Base-by-base conservation (phyloP, 1,139 yeast genomes). In the Yamadazyma blattariae region DNA sequence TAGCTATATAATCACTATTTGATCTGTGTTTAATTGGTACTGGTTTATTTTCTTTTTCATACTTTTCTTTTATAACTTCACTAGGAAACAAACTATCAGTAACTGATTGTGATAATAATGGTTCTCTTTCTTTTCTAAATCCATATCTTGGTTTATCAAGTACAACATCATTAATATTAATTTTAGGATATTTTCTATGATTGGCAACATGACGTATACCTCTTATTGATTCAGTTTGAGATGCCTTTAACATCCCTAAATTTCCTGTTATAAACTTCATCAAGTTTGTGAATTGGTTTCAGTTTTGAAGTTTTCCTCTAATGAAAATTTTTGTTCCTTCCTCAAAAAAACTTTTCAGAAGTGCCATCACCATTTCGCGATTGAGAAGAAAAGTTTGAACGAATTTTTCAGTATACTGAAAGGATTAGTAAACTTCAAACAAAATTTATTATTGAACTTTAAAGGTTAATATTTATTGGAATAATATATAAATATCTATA, bases 41-140 rank as follows among this genome's bases (percentile, higher is more conserved):
- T 6, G 70, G 68, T 42, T 69, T 67, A 11, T 71, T 73, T 3
- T 61, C 61, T 31, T 61, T 59, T 28, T 50, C 41, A 47, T 70
- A 70, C 41, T 52, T 50, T 30, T 56, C 50, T 42, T 56, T 59
- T 41, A 70, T 66, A 34, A 58, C 70, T 29, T 56, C 56, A 30
- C 56, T 53, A n/a, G 75, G 72, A 44, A 69, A 69, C 29, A 70
- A 49, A 7, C 71, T 63, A 40, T 67, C 64, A 11, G 59, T 63
- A 15, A 67, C 69, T 16, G 59, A 38, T 48, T 67, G 73, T 10
- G 73, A 66, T 40, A 70, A 51, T 38, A 69, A 55, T 11, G 73
- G 73, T 16, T 49, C 52, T 54, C 74, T 61, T 33, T 55, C 58
- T 42, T 51, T 64, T 47, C 73, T 57, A 48, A 60, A 68, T 22